Evolutionary conservation across 805 yeast species (phyloP), one percentile per base, ranked within the genome.

Genomic region (Candida ipomoeae): DNA sequence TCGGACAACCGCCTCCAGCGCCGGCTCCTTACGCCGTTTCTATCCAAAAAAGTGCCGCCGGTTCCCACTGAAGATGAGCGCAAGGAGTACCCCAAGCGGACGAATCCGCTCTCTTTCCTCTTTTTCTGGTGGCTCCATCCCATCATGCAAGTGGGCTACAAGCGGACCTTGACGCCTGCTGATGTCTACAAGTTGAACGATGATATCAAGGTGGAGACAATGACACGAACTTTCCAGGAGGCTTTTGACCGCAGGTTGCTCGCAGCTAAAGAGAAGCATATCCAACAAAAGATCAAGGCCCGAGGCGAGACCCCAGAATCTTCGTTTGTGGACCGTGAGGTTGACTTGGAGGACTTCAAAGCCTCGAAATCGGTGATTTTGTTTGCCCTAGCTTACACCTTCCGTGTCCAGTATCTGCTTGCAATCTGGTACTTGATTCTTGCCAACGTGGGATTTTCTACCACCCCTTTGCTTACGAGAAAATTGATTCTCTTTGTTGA

Each of bases 51-150:
- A 20, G 77, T 80, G 2, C 87, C 87, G 0, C 56, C 65, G 1
- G 59, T 82, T 0, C 85, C 87, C 0, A 53, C 68, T 1, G 76
- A 74, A 20, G 78, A 77, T 1, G 83, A 81, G 53, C 63, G 87
- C 49, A 60, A 49, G 13, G 60, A 56, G 5, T 82, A 70, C 59
- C 87, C 86, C 0, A 68, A 63, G 47, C 51, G 58, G 29, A 70
- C 76, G 14, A 75, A 75, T 48, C 38, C 65, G 29, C 6, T 82
- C 10, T 72, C 75, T 13, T 67, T 67, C 55, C 43, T 73, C 0
- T 78, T 82, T 57, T 82, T 85, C 62, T 76, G 84, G 81, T 87
- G 92, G 91, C 65, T 87, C 42, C 59, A 67, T 23, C 90, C 90
- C 0, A 58, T 87, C 38, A 66, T 87, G 72, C 68, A 66, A 14